Percentiles rank a stretch among this genome's conserved stretches.
Conservation (phyloP, 2,329 filamentous ascomycete genomes). For the Emergomyces pasteurianus region DNA sequence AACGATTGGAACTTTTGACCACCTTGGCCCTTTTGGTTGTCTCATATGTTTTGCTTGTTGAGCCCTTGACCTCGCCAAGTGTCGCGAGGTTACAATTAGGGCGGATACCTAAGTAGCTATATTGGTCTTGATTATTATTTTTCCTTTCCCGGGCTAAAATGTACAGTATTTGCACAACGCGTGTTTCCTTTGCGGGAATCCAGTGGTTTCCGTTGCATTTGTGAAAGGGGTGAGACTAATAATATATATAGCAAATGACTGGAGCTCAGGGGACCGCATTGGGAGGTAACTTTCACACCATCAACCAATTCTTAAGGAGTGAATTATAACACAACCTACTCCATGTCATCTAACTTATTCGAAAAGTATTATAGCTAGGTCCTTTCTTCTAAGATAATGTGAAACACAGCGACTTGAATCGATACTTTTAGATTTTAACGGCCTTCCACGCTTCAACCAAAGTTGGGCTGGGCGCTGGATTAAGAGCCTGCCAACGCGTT, state of each 20-base stretch:
- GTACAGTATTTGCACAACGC: background rate
- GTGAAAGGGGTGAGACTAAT: background rate
- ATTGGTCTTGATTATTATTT: background rate
- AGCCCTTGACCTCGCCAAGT: background rate
- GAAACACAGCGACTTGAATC: background rate
- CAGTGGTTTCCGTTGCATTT: background rate
- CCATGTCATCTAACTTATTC: background rate
- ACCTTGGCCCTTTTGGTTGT: background rate
- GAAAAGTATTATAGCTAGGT: background rate
- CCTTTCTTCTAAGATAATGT: background rate
- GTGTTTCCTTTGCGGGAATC: background rate
- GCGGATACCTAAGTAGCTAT: background rate
- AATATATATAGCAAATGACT: too few relatives aligned
- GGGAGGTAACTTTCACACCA: too few relatives aligned
- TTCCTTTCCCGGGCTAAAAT: background rate
- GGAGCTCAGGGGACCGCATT: too few relatives aligned
- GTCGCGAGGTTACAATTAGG: background rate
- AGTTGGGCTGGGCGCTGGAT: background rate
- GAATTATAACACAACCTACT: background rate
- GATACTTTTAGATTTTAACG: background rate
- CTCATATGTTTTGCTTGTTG: background rate
- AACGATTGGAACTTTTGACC: background rate
- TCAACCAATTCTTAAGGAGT: background rate
- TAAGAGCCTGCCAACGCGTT: background rate
- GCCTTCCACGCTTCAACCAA: background rate